phyloP scores from a whole-genome alignment of 345 rosid genomes.

The Brassica cretica region DNA sequence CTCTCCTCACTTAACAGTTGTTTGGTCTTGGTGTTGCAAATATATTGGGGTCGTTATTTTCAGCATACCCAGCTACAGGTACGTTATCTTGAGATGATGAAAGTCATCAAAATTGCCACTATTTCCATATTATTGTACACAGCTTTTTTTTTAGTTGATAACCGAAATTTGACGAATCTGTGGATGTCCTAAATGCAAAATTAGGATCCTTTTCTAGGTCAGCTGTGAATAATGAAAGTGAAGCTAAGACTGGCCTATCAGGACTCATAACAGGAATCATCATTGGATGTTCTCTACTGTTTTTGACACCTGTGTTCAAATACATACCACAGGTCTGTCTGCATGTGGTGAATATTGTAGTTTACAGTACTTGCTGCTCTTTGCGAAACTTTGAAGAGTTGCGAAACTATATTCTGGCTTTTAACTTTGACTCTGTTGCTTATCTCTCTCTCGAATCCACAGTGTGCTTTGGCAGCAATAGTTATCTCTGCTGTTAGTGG shows the following conservation, averaged over 20 bases:
- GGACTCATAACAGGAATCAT: constrained; percentile 79
- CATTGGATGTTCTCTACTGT: constrained; percentile 82
- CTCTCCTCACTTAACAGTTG: constrained; percentile 53
- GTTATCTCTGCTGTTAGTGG: constrained; percentile 92
- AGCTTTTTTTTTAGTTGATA: background rate
- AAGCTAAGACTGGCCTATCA: constrained; percentile 88
- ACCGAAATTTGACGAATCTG: constrained; percentile 20
- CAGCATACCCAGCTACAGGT: constrained; percentile 95
- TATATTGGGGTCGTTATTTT: constrained; percentile 83
- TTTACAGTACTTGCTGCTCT: constrained; percentile 18
- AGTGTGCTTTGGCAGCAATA: constrained; percentile 98
- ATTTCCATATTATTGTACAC: background rate
- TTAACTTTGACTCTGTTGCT: constrained; percentile 36
- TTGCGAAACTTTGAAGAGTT: background rate
- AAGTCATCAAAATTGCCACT: background rate
- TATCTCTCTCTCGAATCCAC: constrained; percentile 40
- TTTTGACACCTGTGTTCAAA: constrained; percentile 81
- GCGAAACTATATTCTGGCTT: constrained; percentile 10
- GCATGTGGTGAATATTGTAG: too few relatives aligned
- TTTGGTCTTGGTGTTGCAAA: constrained; percentile 98
- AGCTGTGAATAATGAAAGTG: constrained; percentile 96
- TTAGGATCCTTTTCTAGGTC: constrained; percentile 98
- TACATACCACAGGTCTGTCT: constrained; percentile 64
- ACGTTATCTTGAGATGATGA: constrained; percentile 36
- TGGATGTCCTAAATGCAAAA: constrained; percentile 37